These are phyloP conservation scores for Suillus fuscotomentosus DNA, from an alignment of 768 basidiomycete species.

Conservation along the genomic window DNA sequence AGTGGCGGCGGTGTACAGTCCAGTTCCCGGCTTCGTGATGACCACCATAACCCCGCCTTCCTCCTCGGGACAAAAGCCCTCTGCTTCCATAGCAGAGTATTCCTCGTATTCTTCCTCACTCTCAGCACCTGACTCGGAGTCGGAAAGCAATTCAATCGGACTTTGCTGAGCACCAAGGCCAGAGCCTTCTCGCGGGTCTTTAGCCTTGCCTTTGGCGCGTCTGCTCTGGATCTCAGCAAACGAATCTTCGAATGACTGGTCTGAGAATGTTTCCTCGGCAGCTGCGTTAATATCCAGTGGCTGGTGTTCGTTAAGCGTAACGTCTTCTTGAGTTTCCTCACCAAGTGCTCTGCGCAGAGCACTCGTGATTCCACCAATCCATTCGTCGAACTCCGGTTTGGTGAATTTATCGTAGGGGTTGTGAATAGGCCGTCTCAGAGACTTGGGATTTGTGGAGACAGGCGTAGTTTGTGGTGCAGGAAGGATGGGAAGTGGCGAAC, in stretches of 20 bases:
- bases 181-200: conserved; percentile 61
- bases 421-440: conserved; percentile 49
- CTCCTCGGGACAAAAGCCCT: conserved; percentile 18
- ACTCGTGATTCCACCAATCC: conserved; percentile 63
- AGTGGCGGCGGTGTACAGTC: neutral
- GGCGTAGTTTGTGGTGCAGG: conserved; percentile 9
- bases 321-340: conserved; percentile 31
- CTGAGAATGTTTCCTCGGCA: conserved; percentile 16
- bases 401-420: conserved; percentile 78
- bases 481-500: conserved; percentile 1
- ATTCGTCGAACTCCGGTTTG: conserved; percentile 65
- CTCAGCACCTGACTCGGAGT: conserved; percentile 33
- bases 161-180: conserved; percentile 43
- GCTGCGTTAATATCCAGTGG: conserved; percentile 21
- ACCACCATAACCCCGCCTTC: conserved; percentile 14
- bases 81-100: conserved; percentile 23
- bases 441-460: conserved; percentile 6
- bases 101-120: conserved; percentile 17
- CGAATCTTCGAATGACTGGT: conserved; percentile 45
- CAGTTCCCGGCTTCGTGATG: neutral
- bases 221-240: conserved; percentile 54
- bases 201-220: conserved; percentile 56
- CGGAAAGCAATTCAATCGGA: conserved; percentile 47
- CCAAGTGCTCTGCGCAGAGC: conserved; percentile 58
- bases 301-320: conserved; percentile 8